These are phyloP conservation scores for Suhomyces sp. DNA, from an alignment of 805 yeast species.

Conservation along the genomic window DNA sequence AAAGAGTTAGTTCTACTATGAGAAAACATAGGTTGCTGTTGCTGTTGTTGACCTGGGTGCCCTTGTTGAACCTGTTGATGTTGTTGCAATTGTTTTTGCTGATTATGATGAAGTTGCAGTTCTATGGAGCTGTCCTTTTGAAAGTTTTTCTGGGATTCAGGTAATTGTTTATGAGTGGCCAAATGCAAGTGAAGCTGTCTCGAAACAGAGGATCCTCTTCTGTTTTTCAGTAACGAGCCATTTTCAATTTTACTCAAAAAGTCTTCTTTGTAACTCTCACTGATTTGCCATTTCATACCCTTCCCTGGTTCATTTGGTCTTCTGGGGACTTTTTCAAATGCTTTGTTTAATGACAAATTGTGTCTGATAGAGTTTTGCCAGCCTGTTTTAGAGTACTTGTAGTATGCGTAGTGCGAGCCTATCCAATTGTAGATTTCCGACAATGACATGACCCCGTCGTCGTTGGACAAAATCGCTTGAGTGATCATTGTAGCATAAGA, in stretches of 20 bases:
- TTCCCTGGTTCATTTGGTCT: conserved; percentile 96
- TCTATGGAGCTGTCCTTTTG: conserved; percentile 19
- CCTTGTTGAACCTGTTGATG: conserved; percentile 9
- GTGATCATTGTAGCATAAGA: conserved; percentile 98
- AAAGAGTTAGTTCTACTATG: conserved; percentile 18
- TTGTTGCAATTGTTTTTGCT: conserved; percentile 16
- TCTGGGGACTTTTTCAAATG: conserved; percentile 96
- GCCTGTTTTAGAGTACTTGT: conserved; percentile 88
- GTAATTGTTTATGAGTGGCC: conserved; percentile 54
- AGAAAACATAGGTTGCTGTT: conserved; percentile 4
- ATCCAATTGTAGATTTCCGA: conserved; percentile 94
- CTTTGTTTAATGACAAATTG: conserved; percentile 89
- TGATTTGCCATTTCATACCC: conserved; percentile 98
- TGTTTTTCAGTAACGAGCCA: conserved; percentile 70
- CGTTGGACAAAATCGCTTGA: conserved; percentile 87
- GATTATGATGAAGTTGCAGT: conserved; percentile 17
- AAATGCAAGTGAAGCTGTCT: conserved; percentile 77
- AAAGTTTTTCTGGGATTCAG: conserved; percentile 41
- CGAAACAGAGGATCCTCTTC: conserved; percentile 79
- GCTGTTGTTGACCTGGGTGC: conserved; percentile 8
- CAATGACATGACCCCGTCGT: conserved; percentile 83
- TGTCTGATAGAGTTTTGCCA: conserved; percentile 99
- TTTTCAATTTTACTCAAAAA: conserved; percentile 75
- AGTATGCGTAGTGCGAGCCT: conserved; percentile 81
- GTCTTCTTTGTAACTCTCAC: conserved; percentile 79